These are phyloP conservation scores for Globisporangium uncinulatum DNA, from an alignment of 352 stramenopile genomes.

Conservation along the genomic window DNA sequence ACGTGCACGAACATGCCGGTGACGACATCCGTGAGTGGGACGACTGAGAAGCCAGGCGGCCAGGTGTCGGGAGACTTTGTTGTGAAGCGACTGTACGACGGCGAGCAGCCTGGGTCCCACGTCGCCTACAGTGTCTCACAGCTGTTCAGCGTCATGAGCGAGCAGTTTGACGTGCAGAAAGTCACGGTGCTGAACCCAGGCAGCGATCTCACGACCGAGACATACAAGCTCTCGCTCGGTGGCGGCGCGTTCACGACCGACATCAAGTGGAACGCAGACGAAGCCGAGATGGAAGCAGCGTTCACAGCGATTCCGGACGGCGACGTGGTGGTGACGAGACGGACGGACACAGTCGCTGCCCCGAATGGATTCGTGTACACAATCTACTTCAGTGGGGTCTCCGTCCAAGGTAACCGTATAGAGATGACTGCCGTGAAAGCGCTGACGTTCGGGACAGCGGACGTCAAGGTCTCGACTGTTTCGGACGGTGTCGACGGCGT, in stretches of 20 bases:
- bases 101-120: constrained; percentile 38
- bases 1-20: constrained; percentile 17
- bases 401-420: constrained; percentile 31
- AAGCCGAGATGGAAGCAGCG: constrained; percentile 32
- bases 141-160: constrained; percentile 62
- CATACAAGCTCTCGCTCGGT: constrained; percentile 37
- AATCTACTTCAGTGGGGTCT: constrained; percentile 62
- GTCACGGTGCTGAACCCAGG: constrained; percentile 41
- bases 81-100: constrained; percentile 40
- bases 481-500: constrained; percentile 26
- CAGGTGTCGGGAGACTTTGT: constrained; percentile 29
- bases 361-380: constrained; percentile 66
- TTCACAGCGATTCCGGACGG: constrained; percentile 19
- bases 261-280: constrained; percentile 58
- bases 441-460: constrained; percentile 24
- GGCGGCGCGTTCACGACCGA: constrained; percentile 15
- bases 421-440: constrained; percentile 15
- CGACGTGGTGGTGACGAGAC: constrained; percentile 52
- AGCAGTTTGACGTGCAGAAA: constrained; percentile 67
- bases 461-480: constrained; percentile 25
- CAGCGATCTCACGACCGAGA: constrained; percentile 29
- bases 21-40: constrained; percentile 24
- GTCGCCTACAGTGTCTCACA: constrained; percentile 55
- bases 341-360: constrained; percentile 27
- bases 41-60: constrained; percentile 20